Percentiles rank a stretch among this genome's conserved stretches.
These are phyloP conservation scores for Phalaenopsis aphrodite DNA, from an alignment of 106 monocot genomes.

Conservation along the genomic window DNA sequence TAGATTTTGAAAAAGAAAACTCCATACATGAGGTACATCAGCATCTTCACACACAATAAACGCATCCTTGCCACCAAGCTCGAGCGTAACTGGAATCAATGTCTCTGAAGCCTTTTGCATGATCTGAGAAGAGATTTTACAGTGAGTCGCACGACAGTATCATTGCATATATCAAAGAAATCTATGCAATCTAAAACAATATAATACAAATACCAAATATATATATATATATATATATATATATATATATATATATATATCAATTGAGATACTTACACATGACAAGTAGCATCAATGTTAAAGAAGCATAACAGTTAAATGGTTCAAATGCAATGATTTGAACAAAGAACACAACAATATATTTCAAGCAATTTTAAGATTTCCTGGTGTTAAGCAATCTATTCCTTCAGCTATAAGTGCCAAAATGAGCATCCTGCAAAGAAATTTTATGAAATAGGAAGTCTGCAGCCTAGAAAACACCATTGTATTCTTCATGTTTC, in stretches of 20 bases:
- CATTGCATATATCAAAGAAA: constrained; percentile 1
- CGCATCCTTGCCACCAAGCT: constrained; percentile 99
- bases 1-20: constrained; percentile 3
- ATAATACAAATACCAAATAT: not conserved
- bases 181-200: not conserved
- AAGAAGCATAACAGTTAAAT: not conserved
- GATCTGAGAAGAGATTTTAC: constrained; percentile 46
- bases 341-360: not conserved
- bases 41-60: constrained; percentile 99
- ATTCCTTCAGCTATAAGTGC: not conserved
- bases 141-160: not conserved
- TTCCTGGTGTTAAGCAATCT: not conserved
- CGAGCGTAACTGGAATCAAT: constrained; percentile 90
- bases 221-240: not conserved
- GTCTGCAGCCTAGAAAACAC: not conserved
- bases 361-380: not conserved
- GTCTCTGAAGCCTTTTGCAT: constrained; percentile 89
- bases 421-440: not conserved
- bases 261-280: not conserved
- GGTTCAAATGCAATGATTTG: not conserved
- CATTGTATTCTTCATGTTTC: too few species aligned
- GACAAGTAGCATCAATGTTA: not conserved
- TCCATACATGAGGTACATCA: constrained; percentile 72
- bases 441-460: not conserved
- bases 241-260: not conserved